A percentile compares a stretch with the other conserved stretches of the same genome.
phyloP scores from a whole-genome alignment of 768 basidiomycete species.

The Pleurotus pulmonarius region DNA sequence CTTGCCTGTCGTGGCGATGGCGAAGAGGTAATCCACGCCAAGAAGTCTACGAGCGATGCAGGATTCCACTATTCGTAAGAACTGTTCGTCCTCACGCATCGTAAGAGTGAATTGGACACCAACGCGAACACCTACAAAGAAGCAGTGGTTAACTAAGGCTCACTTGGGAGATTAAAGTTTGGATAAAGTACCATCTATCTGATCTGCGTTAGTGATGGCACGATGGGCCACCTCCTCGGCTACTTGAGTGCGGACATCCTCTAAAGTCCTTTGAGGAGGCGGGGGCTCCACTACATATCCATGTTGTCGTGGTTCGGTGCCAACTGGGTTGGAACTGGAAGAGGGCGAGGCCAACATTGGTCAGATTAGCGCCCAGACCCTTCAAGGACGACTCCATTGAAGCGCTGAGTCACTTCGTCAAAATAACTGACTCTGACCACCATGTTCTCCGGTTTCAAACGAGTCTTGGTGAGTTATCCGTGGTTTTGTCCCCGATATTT shows the following conservation, averaged over 20 bases:
- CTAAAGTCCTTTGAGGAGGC: constrained; percentile 35
- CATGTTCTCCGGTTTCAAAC: constrained; percentile 13
- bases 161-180: neutral
- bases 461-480: constrained; percentile 4
- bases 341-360: constrained; percentile 1
- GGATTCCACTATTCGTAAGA: constrained; percentile 52
- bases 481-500: neutral
- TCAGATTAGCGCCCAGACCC: neutral
- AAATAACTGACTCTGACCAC: neutral
- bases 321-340: neutral
- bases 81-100: constrained; percentile 50
- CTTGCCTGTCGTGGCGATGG: constrained; percentile 47
- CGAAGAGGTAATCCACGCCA: constrained; percentile 47
- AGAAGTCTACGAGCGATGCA: constrained; percentile 39
- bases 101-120: constrained; percentile 61
- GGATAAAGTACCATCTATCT: constrained; percentile 29
- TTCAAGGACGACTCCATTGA: no score
- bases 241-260: constrained; percentile 48
- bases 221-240: constrained; percentile 46
- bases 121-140: constrained; percentile 39
- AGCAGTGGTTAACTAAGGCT: neutral
- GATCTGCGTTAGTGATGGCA: constrained; percentile 37
- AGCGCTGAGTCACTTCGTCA: neutral
- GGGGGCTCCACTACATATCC: neutral
- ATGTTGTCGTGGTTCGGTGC: neutral